Evolutionary conservation across 2,329 filamentous ascomycete genomes (phyloP).

Genomic region (Aspergillaceae sp.): DNA sequence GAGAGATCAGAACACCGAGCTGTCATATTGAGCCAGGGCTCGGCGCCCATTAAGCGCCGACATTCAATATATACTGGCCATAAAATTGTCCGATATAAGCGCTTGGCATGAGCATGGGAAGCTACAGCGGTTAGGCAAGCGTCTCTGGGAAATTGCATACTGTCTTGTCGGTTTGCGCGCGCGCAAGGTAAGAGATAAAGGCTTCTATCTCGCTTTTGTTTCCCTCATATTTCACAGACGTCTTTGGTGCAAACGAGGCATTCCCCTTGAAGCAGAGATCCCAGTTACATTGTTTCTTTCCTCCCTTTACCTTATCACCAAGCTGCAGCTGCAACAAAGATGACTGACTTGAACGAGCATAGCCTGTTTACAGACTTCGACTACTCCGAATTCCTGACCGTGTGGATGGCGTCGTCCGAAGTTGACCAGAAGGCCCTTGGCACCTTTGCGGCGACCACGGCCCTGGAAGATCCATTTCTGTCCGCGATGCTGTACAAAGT

Average conservation of each 20-base stretch:
- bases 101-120: slow-evolving; percentile 22
- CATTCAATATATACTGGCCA: neutral
- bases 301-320: neutral
- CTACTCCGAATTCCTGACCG: slow-evolving; percentile 24
- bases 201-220: neutral
- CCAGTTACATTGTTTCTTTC: neutral
- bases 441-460: slow-evolving; percentile 72
- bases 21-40: neutral
- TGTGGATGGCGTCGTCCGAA: slow-evolving; percentile 85
- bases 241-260: neutral
- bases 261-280: neutral
- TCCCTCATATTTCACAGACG: neutral
- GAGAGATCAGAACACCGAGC: neutral
- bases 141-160: slow-evolving; percentile 3
- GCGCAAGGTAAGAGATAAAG: slow-evolving; percentile 19
- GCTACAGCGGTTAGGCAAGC: slow-evolving; percentile 16
- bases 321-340: neutral
- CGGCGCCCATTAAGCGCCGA: neutral
- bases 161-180: slow-evolving; percentile 17
- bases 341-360: slow-evolving; percentile 21
- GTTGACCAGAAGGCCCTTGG: slow-evolving; percentile 97
- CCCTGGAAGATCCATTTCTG: slow-evolving; percentile 67
- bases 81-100: slow-evolving; percentile 3
- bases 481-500: slow-evolving; percentile 75
- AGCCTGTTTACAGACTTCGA: slow-evolving; percentile 16